A percentile compares a stretch with the other conserved stretches of the same genome.
Evolutionary conservation across 2,329 filamentous ascomycete genomes (phyloP).

Genomic region (Coniochaeta sp.): DNA sequence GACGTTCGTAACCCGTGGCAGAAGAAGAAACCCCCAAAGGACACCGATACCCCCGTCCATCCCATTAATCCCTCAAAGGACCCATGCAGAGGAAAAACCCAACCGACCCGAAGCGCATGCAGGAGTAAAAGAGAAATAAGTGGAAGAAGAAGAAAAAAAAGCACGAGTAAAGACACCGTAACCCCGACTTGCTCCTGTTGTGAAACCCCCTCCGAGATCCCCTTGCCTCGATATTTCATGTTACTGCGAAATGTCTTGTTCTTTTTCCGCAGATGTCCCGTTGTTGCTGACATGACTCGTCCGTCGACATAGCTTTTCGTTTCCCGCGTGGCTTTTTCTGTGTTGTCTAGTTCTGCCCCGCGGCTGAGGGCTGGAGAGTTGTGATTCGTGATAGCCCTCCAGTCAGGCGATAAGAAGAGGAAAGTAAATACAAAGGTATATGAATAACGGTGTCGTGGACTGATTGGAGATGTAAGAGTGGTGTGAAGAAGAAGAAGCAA

Average conservation of each 20-base stretch:
- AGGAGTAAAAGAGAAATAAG: neutral
- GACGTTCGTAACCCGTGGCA: too few species aligned
- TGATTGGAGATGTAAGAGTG: neutral
- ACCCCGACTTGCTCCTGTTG: neutral
- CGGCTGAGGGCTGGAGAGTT: neutral
- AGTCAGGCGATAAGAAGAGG: neutral
- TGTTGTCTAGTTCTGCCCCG: neutral
- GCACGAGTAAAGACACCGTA: neutral
- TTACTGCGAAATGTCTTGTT: neutral
- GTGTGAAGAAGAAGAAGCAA: neutral
- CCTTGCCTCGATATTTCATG: neutral
- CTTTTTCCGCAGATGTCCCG: too few species aligned
- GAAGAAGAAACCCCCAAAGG: too few species aligned
- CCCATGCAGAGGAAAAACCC: neutral
- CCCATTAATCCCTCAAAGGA: neutral
- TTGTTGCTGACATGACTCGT: neutral
- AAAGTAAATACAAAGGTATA: conserved; percentile 1
- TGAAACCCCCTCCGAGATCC: neutral
- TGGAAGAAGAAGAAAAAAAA: neutral
- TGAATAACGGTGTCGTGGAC: neutral
- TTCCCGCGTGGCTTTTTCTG: neutral
- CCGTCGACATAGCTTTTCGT: neutral
- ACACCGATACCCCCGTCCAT: too few species aligned
- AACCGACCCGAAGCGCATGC: neutral
- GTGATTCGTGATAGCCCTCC: neutral